Base-by-base conservation (phyloP, 192 early-diverging fungal genomes). In the Backusella psychrophila region DNA sequence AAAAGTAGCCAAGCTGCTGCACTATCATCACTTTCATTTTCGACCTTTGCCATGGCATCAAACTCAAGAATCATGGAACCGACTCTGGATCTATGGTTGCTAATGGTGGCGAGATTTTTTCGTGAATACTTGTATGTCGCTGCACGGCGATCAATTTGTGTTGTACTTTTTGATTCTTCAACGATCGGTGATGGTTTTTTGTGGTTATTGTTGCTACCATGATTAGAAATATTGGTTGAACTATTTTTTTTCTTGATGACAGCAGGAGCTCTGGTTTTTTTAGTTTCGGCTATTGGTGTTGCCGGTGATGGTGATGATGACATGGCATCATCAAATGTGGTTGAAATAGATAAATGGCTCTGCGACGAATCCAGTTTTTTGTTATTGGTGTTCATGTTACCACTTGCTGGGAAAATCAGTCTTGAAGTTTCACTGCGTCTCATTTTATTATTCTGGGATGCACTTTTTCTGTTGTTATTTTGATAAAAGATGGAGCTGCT, bases 21-120 rank as follows among this genome's bases (percentile, higher is more conserved):
- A n/a, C 56, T 63, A 29, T 63, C 23, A 14, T 63, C 56, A 31
- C 12, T 29, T 29, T 63, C 56, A 63, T 63, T 29, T 63, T 63
- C 26, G 9, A 12, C 26, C 26, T 63, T 63, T 23, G 78, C 78
- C 29, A 79, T 46, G 4, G 78, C 78, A 75, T 79, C 69, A 68
- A 79, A 79, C 44, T 79, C 78, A n/a, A 79, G 49, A 31, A 79
- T 70, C 78, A 79, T 79, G 0, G 78, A 79, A 1, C 78, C 78
- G 2, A 79, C 78, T 53, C 56, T 68, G 14, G 78, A 79, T 23
- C 44, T 44, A 38, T 42, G 31, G 34, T 29, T 73, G n/a, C 33
- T 26, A 19, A 38, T 29, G 11, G 56, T 63, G 11, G 56, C 56
- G 2, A 75, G 15, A 35, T 75, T 79, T 68, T 49, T 11, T 69